Evolutionary conservation across 1,284 basidiomycete genomes (phyloP).

Genomic region (Waitea zeae): DNA sequence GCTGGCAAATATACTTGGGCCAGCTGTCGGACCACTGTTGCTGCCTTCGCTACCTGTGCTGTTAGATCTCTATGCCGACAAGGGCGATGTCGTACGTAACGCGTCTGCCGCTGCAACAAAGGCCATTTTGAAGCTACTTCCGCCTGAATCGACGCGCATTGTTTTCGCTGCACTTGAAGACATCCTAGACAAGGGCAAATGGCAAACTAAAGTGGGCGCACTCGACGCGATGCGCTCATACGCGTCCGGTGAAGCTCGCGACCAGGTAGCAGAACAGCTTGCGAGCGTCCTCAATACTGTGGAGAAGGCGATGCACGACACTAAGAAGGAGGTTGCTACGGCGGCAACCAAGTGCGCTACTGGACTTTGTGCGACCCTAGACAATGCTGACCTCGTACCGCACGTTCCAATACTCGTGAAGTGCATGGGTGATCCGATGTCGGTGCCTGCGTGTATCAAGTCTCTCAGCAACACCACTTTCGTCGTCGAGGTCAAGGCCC

Average conservation of each 20-base stretch:
- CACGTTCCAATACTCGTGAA: conserved; percentile 88
- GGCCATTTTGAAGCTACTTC: conserved; percentile 69
- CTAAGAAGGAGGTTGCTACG: conserved; percentile 84
- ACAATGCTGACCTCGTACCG: conserved; percentile 85
- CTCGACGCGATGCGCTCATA: conserved; percentile 74
- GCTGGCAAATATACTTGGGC: conserved; percentile 53
- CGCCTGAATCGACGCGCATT: conserved; percentile 67
- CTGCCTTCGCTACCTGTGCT: conserved; percentile 65
- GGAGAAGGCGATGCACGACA: conserved; percentile 91
- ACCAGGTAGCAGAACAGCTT: conserved; percentile 76
- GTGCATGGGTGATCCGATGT: conserved; percentile 84
- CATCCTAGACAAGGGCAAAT: conserved; percentile 77
- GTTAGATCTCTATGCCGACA: conserved; percentile 85
- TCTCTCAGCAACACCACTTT: conserved; percentile 89
- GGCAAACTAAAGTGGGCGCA: conserved; percentile 91
- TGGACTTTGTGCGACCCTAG: conserved; percentile 79
- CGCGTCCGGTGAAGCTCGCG: conserved; percentile 45
- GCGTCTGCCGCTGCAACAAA: conserved; percentile 78
- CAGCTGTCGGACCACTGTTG: conserved; percentile 70
- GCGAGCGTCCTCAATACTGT: conserved; percentile 76
- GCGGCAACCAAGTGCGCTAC: conserved; percentile 91
- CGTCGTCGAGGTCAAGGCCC: conserved; percentile 93
- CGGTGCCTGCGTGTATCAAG: conserved; percentile 91
- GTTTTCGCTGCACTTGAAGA: conserved; percentile 60
- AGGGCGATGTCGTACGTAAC: conserved; percentile 80